A percentile compares a stretch with the other conserved stretches of the same genome.
These are phyloP conservation scores for Exophiala xenobiotica DNA, from an alignment of 2,329 filamentous ascomycete species.

Conservation along the genomic window DNA sequence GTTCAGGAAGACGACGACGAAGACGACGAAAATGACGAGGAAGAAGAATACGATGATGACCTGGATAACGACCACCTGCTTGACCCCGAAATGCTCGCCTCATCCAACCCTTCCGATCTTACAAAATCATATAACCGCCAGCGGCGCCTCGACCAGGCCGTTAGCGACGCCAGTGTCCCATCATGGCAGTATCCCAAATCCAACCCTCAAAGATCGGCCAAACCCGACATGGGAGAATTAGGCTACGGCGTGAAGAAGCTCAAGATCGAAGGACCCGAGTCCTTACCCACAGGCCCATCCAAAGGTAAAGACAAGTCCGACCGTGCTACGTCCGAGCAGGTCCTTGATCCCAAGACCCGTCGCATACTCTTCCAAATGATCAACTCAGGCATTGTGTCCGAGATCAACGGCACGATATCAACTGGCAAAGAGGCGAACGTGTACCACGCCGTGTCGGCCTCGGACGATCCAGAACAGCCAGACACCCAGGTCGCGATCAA, in stretches of 20 bases:
- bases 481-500: constrained; percentile 82
- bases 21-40: constrained; percentile 46
- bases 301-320: constrained; percentile 73
- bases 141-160: constrained; percentile 61
- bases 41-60: constrained; percentile 64
- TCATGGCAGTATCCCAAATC: constrained; percentile 63
- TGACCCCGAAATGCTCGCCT: constrained; percentile 55
- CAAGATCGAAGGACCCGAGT: constrained; percentile 62
- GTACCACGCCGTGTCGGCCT: constrained; percentile 76
- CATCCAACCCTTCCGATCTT: constrained; percentile 64
- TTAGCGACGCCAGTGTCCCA: constrained; percentile 49
- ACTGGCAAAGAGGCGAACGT: constrained; percentile 99
- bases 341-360: constrained; percentile 87
- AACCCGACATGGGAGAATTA: constrained; percentile 49
- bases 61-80: constrained; percentile 55
- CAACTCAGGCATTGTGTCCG: constrained; percentile 82
- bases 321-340: constrained; percentile 89
- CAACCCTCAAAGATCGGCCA: constrained; percentile 83
- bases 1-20: constrained; percentile 31
- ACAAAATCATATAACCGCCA: constrained; percentile 90
- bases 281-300: constrained; percentile 12
- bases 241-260: constrained; percentile 81
- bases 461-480: constrained; percentile 53
- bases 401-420: constrained; percentile 91
- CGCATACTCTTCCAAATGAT: constrained; percentile 97